Base-by-base conservation (phyloP, 75 land plant species). In the Sequoia sempervirens region DNA sequence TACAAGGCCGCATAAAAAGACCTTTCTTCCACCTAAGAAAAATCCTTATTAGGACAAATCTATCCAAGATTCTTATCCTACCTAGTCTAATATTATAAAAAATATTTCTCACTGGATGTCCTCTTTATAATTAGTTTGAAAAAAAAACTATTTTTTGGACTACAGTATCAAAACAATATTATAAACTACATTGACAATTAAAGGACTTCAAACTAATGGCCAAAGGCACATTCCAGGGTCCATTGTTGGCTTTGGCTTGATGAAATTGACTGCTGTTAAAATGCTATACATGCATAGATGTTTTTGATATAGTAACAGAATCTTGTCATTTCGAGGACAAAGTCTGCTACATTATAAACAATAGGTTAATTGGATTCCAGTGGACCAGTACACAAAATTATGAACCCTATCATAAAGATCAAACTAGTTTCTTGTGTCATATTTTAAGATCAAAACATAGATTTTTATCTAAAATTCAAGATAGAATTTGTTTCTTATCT, bases 11-110 rank as follows among this genome's bases (percentile, higher is more conserved):
- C 96, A 94, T 20, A 91, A 0, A 83, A 86, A 87, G 5, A 94
- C 89, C 80, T 91, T 85, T 20, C 58, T 75, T 45, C 89, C 90
- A 85, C 94, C 96, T 94, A 83, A 78, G 10, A 47, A 78, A 40
- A 78, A 26, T 20, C 20, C 47, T 41, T 32, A 4, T 78, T 78
- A 78, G 46, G 15, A 40, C 78, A 78, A 40, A 23, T 43, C 3
- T 40, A 78, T 40, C 47, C 80, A 40, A 38, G n/a, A n/a, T 20
- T n/a, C 6, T 28, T 78, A 43, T 40, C 46, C 28, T 20, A 23
- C 47, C n/a, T 40, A 41, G 47, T 78, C 7, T 40, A 36, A 36
- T 4, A 34, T 18, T 75, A 41, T 20, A 38, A 40, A 23, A 40
- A 12, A 40, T 2, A 12, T 34, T n/a, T 41, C 17, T 41, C 46